Evolutionary conservation across 352 stramenopile genomes (phyloP), one percentile per base, ranked within the genome.

Genomic region (Pythium apleroticum): DNA sequence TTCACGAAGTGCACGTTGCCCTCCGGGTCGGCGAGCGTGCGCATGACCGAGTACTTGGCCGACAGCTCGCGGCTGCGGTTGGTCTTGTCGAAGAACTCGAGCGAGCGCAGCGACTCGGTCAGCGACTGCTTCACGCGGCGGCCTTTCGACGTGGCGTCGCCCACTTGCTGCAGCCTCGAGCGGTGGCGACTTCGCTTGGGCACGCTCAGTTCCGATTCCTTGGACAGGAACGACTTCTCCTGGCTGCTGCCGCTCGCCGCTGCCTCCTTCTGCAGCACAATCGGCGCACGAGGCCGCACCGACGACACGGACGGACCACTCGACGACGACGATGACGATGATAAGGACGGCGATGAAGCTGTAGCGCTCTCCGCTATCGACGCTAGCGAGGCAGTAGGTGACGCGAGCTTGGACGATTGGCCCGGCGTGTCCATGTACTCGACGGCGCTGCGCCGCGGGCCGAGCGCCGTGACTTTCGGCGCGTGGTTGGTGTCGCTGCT

Each of bases 1-100:
- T 91, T 91, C 20, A 91, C 81, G 56, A 91, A 91, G 67, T 91
- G 81, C 0, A 91, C 76, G 37, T 91, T 91, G 19, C 81, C 81
- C 74, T 84, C 81, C 25, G 81, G 81, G n/a, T 89, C 81, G 17
- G 74, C 78, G 2, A 78, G 66, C 6, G 79, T 79, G 14, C 78
- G 76, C 78, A 84, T 86, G 24, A 89, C 75, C 3, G 79, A 81
- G 52, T 73, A 80, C 60, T 86, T 88, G 49, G 72, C 71, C 24
- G 72, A 77, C 12, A 91, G 72, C 59, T 91, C 81, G 11, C 81
- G 76, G 58, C 81, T 89, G 5, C 78, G 74, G 59, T 89, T 91
- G 30, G 80, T 91, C 63, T 83, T 86, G 54, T 89, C 81, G 53
- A 89, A 91, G 63, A 89, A 88, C 56, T 91, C 79, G 33, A 91